Conservation (phyloP, 257 asterid genomes). For the Gentiana macrophylla region DNA sequence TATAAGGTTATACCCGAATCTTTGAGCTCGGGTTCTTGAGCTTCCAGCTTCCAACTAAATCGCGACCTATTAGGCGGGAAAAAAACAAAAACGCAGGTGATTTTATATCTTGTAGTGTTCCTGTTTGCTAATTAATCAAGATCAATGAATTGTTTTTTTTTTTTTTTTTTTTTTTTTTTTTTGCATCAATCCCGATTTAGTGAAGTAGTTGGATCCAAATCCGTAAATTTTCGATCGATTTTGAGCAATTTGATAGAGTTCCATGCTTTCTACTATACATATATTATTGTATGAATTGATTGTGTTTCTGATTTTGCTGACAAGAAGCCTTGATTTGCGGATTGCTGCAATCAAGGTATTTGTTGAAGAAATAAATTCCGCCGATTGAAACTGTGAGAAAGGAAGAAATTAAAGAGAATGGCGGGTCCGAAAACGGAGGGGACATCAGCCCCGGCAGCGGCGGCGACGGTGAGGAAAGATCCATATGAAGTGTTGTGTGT, state of each 20-base stretch:
- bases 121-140: neutral
- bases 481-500: conserved; percentile 94
- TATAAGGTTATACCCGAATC: too few relatives aligned
- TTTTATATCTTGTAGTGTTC: neutral
- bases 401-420: conserved; percentile 23
- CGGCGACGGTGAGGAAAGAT: conserved; percentile 42
- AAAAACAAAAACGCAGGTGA: neutral
- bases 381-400: conserved; percentile 1
- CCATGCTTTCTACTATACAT: neutral
- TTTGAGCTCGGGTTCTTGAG: too few relatives aligned
- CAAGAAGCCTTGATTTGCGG: conserved; percentile 9
- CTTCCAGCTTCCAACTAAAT: too few relatives aligned
- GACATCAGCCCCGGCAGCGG: conserved; percentile 41
- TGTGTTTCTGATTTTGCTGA: conserved; percentile 15
- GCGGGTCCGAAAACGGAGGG: conserved; percentile 70
- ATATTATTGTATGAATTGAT: neutral
- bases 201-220: conserved; percentile 11
- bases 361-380: conserved; percentile 2
- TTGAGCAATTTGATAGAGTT: neutral
- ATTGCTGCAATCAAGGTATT: conserved; percentile 1
- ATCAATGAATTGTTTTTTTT: conserved; percentile 2
- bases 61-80: too few relatives aligned
- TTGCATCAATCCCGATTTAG: conserved; percentile 16
- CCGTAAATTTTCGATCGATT: conserved; percentile 10
- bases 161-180: neutral